Conservation (phyloP, 176 grass and related monocot genomes). For the Elaeis guineensis region DNA sequence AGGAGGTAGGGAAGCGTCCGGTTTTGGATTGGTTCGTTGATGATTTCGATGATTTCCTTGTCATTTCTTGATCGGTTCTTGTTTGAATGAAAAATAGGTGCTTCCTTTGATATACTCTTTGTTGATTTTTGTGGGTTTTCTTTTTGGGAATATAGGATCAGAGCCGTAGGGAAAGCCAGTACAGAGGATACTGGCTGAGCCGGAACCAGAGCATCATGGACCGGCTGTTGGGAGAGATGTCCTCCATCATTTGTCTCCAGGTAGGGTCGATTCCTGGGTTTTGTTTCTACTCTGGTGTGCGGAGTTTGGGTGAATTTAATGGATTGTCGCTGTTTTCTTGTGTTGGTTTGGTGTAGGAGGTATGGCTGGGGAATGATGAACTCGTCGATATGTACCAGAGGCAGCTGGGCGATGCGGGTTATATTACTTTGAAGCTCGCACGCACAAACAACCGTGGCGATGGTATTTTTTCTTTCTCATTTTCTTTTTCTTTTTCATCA, state of each 20-base stretch:
- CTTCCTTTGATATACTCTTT: no score
- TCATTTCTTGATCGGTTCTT: no score
- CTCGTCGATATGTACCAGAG: constrained; percentile 75
- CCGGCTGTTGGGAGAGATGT: constrained; percentile 51
- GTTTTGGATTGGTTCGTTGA: neutral
- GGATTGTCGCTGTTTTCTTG: neutral
- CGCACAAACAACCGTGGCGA: constrained; percentile 91
- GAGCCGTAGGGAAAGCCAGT: constrained; percentile 75
- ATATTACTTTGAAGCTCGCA: constrained; percentile 62
- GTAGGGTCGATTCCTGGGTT: constrained; percentile 12
- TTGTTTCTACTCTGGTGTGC: neutral
- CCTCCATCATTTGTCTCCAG: constrained; percentile 92
- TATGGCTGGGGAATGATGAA: constrained; percentile 86
- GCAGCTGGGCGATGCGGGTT: constrained; percentile 44
- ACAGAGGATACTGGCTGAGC: constrained; percentile 64
- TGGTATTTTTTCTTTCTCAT: constrained; percentile 28
- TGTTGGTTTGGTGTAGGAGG: constrained; percentile 34
- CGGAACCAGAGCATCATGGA: constrained; percentile 80
- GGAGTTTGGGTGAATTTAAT: neutral
- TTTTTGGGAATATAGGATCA: constrained; percentile 22
- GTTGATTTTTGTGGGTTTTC: neutral
- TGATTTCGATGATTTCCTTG: no score
- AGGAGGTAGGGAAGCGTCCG: constrained; percentile 29
- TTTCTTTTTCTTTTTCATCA: neutral
- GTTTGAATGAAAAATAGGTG: no score